Evolutionary conservation across 768 basidiomycete species (phyloP).

Genomic region (Coprinellus micaceus): DNA sequence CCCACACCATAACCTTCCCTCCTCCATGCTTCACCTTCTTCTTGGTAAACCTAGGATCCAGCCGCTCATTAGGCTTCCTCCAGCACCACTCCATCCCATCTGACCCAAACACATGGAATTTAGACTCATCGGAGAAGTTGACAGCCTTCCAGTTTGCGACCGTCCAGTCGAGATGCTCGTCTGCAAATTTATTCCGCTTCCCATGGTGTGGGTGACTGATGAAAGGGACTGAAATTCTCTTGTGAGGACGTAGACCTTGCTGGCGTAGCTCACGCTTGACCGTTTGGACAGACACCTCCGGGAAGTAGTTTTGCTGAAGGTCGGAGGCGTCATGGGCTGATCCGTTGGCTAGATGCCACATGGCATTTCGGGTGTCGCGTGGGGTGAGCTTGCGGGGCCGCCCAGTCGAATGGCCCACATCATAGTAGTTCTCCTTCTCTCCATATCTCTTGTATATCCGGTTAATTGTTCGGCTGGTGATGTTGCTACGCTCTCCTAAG

Average conservation of each 20-base stretch:
- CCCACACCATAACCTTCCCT: constrained; percentile 16
- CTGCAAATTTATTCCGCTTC: constrained; percentile 20
- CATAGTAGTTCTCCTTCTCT: constrained; percentile 6
- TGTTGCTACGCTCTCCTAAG: neutral
- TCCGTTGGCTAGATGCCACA: neutral
- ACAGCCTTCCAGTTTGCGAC: constrained; percentile 26
- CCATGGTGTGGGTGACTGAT: neutral
- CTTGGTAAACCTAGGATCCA: constrained; percentile 15
- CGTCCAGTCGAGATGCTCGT: constrained; percentile 20
- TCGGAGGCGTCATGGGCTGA: constrained; percentile 10
- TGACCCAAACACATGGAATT: constrained; percentile 27
- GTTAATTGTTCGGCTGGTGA: constrained; percentile 1
- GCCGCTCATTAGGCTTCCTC: constrained; percentile 20
- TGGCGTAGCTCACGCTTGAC: neutral
- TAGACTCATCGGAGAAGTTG: constrained; percentile 10
- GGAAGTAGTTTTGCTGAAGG: constrained; percentile 14
- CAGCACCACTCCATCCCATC: constrained; percentile 28
- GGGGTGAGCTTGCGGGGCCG: neutral
- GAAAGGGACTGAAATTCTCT: constrained; percentile 13
- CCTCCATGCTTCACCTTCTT: constrained; percentile 31
- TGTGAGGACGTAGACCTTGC: constrained; percentile 3
- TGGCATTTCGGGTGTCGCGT: neutral
- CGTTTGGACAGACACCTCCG: constrained; percentile 5
- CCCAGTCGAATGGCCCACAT: neutral
- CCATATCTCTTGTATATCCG: constrained; percentile 2